These are phyloP conservation scores for Penicillium antarcticum DNA, from an alignment of 495 filamentous ascomycete species.

Conservation along the genomic window DNA sequence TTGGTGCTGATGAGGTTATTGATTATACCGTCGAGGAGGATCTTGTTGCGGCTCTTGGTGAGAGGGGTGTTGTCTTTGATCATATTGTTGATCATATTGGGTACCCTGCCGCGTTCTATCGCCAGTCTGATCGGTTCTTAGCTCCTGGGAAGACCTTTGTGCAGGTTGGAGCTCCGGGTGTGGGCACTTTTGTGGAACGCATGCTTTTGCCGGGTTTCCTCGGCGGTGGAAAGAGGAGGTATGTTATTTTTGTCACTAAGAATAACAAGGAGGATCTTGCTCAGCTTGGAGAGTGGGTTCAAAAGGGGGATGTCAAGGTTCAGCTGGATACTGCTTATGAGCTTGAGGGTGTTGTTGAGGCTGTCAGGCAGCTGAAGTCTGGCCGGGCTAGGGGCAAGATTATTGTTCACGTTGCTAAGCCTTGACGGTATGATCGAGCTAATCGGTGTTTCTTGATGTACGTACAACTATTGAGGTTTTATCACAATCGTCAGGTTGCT, in stretches of 20 bases:
- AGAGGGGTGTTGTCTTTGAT: constrained; percentile 48
- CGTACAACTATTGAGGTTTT: too few species aligned
- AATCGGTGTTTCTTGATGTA: too few species aligned
- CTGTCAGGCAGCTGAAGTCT: constrained; percentile 58
- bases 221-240: constrained; percentile 61
- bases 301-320: constrained; percentile 58
- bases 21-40: constrained; percentile 54
- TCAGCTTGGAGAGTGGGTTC: constrained; percentile 55
- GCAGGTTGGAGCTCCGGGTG: constrained; percentile 47
- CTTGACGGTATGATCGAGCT: background rate
- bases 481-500: too few species aligned
- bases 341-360: constrained; percentile 58
- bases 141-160: constrained; percentile 50
- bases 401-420: constrained; percentile 49
- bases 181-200: constrained; percentile 18
- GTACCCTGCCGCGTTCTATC: constrained; percentile 46
- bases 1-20: constrained; percentile 65
- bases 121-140: constrained; percentile 51
- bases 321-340: constrained; percentile 57
- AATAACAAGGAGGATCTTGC: constrained; percentile 45
- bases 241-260: constrained; percentile 38
- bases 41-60: constrained; percentile 45
- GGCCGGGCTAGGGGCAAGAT: constrained; percentile 65
- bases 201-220: constrained; percentile 51
- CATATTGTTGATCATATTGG: constrained; percentile 62